Percentiles rank a stretch among this genome's conserved stretches.
These are phyloP conservation scores for Huntiella moniliformis DNA, from an alignment of 2,329 filamentous ascomycete species.

Conservation along the genomic window DNA sequence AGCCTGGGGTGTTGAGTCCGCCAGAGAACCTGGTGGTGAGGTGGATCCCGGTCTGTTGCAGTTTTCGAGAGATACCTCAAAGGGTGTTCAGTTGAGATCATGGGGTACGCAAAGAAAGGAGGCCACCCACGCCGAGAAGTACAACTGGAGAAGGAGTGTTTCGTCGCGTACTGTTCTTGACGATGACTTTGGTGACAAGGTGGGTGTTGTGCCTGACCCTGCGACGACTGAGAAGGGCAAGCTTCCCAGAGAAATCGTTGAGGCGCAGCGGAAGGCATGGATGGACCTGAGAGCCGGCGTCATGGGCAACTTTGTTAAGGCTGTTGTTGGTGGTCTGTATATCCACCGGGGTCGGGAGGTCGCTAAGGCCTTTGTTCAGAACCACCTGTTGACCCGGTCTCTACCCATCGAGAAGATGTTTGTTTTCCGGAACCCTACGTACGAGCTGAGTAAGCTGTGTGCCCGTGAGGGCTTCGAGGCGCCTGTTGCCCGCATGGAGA, in stretches of 20 bases:
- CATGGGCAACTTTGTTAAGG: slow-evolving; percentile 59
- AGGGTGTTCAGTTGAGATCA: slow-evolving; percentile 24
- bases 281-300: slow-evolving; percentile 61
- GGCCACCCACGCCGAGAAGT: slow-evolving; percentile 24
- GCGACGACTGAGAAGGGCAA: slow-evolving; percentile 10
- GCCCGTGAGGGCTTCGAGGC: slow-evolving; percentile 73
- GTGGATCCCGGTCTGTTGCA: slow-evolving; percentile 85
- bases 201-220: slow-evolving; percentile 14
- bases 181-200: slow-evolving; percentile 60
- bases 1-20: slow-evolving; percentile 83
- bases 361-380: slow-evolving; percentile 65
- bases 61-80: slow-evolving; percentile 37
- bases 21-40: slow-evolving; percentile 72
- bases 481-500: slow-evolving; percentile 71
- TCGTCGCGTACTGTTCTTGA: slow-evolving; percentile 65
- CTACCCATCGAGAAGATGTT: slow-evolving; percentile 65
- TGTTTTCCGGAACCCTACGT: slow-evolving; percentile 63
- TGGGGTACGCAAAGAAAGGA: slow-evolving; percentile 37
- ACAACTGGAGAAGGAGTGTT: slow-evolving; percentile 47
- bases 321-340: slow-evolving; percentile 70
- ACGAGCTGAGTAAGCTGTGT: slow-evolving; percentile 69
- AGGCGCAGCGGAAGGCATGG: slow-evolving; percentile 15
- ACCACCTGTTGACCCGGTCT: slow-evolving; percentile 65
- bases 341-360: slow-evolving; percentile 61
- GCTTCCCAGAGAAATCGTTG: slow-evolving; percentile 11